phyloP scores from a whole-genome alignment of 495 filamentous ascomycete species.

The Clohesyomyces aquaticus region DNA sequence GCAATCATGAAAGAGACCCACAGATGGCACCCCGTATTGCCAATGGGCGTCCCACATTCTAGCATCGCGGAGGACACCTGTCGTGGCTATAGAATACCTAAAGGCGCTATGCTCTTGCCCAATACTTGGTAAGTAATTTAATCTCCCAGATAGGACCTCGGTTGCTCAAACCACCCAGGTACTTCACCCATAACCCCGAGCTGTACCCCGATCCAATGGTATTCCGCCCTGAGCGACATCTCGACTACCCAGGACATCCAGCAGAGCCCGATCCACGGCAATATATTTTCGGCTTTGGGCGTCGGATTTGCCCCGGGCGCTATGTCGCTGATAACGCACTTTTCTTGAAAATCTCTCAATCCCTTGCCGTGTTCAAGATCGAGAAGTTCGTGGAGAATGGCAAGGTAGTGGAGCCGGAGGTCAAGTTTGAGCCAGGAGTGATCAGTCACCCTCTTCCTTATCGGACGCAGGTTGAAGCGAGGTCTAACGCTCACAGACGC shows the following conservation, averaged over 20 bases:
- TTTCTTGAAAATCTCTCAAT: slow-evolving; percentile 47
- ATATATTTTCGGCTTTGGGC: slow-evolving; percentile 49
- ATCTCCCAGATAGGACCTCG: not conserved
- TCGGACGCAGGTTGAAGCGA: slow-evolving; percentile 43
- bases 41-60: slow-evolving; percentile 59
- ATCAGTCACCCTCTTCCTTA: slow-evolving; percentile 51
- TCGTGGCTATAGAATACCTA: slow-evolving; percentile 52
- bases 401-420: slow-evolving; percentile 39
- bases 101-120: slow-evolving; percentile 49
- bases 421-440: slow-evolving; percentile 47
- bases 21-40: slow-evolving; percentile 53
- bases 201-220: slow-evolving; percentile 45
- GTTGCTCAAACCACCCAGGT: slow-evolving; percentile 19
- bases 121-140: slow-evolving; percentile 48
- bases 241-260: slow-evolving; percentile 31
- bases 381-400: slow-evolving; percentile 44
- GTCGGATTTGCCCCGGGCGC: slow-evolving; percentile 50
- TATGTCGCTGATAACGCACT: slow-evolving; percentile 47
- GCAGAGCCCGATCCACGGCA: slow-evolving; percentile 46
- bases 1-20: slow-evolving; percentile 53
- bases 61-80: slow-evolving; percentile 56
- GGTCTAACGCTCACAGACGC: slow-evolving; percentile 43
- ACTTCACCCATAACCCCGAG: slow-evolving; percentile 45
- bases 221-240: slow-evolving; percentile 52
- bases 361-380: slow-evolving; percentile 51